Evolutionary conservation across 257 asterid genomes (phyloP).

Genomic region (Gynochthodes officinalis): DNA sequence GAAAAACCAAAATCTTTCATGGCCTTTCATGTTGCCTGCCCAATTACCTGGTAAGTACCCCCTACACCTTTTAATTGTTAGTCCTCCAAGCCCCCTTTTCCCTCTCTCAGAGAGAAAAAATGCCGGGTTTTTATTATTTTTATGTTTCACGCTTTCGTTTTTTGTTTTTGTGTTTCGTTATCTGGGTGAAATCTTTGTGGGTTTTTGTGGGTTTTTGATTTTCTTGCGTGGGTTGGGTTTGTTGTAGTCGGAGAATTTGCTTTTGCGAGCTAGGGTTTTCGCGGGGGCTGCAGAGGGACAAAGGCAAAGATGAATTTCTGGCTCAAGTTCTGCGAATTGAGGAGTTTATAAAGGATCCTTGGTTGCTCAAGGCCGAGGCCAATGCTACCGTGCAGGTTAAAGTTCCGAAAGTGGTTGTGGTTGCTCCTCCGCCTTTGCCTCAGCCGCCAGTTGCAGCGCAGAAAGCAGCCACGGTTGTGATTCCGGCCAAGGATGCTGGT

Average conservation of each 20-base stretch:
- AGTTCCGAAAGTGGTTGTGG: conserved; percentile 74
- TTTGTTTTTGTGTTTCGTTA: conserved; percentile 2
- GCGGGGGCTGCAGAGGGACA: conserved; percentile 51
- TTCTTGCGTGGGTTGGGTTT: conserved; percentile 24
- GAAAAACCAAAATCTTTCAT: conserved; percentile 37
- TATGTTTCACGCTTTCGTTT: conserved; percentile 14
- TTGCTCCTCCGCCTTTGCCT: conserved; percentile 36
- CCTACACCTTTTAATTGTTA: conserved; percentile 23
- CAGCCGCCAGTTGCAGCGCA: conserved; percentile 26
- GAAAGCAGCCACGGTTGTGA: conserved; percentile 9
- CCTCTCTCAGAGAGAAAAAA: conserved; percentile 9
- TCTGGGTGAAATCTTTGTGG: conserved; percentile 20
- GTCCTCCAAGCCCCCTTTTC: conserved; percentile 10
- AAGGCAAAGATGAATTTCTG: conserved; percentile 56
- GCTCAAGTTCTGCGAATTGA: conserved; percentile 69
- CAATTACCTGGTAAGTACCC: conserved; percentile 89
- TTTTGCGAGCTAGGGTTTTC: conserved; percentile 79
- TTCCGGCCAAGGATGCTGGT: background rate
- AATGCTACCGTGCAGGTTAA: conserved; percentile 73
- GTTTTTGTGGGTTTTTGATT: conserved; percentile 26
- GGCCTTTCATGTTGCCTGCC: conserved; percentile 99
- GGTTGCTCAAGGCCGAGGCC: conserved; percentile 66
- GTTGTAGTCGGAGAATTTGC: conserved; percentile 79
- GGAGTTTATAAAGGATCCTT: conserved; percentile 80
- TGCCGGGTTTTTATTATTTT: conserved; percentile 13